Evolutionary conservation across 2,329 filamentous ascomycete genomes (phyloP).

Genomic region (Aciculosporium take): DNA sequence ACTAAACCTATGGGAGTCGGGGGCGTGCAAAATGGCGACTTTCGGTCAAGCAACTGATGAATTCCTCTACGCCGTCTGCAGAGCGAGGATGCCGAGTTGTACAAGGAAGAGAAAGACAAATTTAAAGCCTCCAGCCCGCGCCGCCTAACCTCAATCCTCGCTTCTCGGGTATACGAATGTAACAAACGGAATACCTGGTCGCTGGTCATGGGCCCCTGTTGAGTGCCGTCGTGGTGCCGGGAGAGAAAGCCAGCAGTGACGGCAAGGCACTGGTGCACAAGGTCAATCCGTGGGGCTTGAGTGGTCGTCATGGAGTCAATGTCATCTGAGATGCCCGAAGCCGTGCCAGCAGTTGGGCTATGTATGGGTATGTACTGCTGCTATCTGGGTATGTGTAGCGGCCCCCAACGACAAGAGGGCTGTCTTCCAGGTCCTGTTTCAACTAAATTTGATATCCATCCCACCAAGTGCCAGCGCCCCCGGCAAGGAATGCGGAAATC

Average conservation of each 20-base stretch:
- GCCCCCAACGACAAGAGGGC: neutral
- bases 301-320: conserved; percentile 11
- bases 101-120: neutral
- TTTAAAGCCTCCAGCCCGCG: neutral
- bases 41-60: neutral
- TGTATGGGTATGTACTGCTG: too few relatives aligned
- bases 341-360: neutral
- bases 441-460: too few relatives aligned
- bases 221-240: neutral
- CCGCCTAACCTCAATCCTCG: neutral
- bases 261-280: conserved; percentile 15
- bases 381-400: too few relatives aligned
- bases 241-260: conserved; percentile 6
- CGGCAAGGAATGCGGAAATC: neutral
- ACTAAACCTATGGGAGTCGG: neutral
- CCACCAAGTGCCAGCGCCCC: too few relatives aligned
- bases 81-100: neutral
- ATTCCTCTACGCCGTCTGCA: too few relatives aligned
- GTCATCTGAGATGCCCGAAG: neutral
- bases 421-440: neutral
- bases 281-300: conserved; percentile 17
- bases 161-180: neutral
- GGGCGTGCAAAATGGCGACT: neutral
- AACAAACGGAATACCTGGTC: neutral
- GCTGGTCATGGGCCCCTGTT: neutral